A percentile compares a stretch with the other conserved stretches of the same genome.
These are phyloP conservation scores for Zalaria sp. DNA, from an alignment of 2,329 filamentous ascomycete genomes.

Conservation along the genomic window DNA sequence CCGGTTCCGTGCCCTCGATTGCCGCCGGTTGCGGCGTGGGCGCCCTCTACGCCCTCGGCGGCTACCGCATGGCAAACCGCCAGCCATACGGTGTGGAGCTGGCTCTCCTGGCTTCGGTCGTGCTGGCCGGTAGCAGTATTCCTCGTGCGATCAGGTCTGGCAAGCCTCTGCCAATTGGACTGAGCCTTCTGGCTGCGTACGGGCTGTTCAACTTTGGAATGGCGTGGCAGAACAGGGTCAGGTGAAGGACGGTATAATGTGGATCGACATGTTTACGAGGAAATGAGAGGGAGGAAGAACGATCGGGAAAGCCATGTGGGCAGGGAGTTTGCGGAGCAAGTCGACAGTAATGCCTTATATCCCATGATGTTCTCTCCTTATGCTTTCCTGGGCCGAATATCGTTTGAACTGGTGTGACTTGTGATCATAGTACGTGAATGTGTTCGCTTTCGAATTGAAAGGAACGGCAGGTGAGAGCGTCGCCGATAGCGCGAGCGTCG, in stretches of 20 bases:
- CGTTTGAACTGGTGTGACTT: too few species aligned
- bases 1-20: slow-evolving; percentile 75
- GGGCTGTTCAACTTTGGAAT: slow-evolving; percentile 69
- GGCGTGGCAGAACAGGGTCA: slow-evolving; percentile 30
- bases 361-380: too few species aligned
- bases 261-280: too few species aligned
- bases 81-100: slow-evolving; percentile 77
- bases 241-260: not conserved
- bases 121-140: slow-evolving; percentile 72
- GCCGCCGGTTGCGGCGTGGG: slow-evolving; percentile 77
- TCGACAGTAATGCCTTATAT: too few species aligned
- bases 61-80: slow-evolving; percentile 60
- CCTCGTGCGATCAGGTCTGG: slow-evolving; percentile 70
- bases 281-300: too few species aligned
- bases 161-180: slow-evolving; percentile 70
- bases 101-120: slow-evolving; percentile 72
- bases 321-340: too few species aligned
- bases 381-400: too few species aligned
- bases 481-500: too few species aligned
- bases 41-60: slow-evolving; percentile 62
- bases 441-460: too few species aligned
- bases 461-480: too few species aligned
- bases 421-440: too few species aligned
- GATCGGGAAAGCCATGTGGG: too few species aligned
- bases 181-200: slow-evolving; percentile 67